Conservation (phyloP, 2,329 filamentous ascomycete species). For the Blumeria hordei region DNA sequence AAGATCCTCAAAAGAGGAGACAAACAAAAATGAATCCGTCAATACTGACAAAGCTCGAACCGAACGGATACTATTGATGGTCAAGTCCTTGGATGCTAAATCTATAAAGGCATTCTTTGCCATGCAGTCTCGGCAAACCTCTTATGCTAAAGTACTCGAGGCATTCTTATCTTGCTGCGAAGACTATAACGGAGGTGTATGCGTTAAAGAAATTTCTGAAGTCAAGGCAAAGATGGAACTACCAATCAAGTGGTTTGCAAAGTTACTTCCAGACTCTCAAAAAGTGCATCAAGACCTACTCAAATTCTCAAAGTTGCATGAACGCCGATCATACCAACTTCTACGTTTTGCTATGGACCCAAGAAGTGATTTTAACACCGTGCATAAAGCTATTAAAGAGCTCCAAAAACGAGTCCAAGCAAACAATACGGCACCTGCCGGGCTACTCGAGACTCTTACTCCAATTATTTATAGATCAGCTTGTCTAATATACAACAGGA, state of each 20-base stretch:
- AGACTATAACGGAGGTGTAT: constrained; percentile 67
- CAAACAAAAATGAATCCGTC: constrained; percentile 22
- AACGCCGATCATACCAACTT: constrained; percentile 73
- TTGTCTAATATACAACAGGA: constrained; percentile 77
- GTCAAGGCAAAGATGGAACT: constrained; percentile 45
- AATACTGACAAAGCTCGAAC: constrained; percentile 58
- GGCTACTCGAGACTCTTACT: constrained; percentile 53
- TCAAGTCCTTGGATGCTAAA: constrained; percentile 51
- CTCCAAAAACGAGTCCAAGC: constrained; percentile 58
- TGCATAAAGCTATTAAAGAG: constrained; percentile 76
- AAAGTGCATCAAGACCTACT: constrained; percentile 55
- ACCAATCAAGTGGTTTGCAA: constrained; percentile 48
- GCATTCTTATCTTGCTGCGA: constrained; percentile 71
- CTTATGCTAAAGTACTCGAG: constrained; percentile 47
- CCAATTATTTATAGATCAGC: constrained; percentile 67
- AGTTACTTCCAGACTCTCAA: constrained; percentile 50
- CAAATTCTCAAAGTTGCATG: constrained; percentile 77
- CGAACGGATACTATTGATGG: constrained; percentile 61
- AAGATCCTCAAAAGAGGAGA: constrained; percentile 20
- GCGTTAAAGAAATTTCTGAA: constrained; percentile 43
- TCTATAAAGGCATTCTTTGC: constrained; percentile 77
- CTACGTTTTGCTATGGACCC: constrained; percentile 66
- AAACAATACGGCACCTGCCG: constrained; percentile 29
- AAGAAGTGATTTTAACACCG: constrained; percentile 77
- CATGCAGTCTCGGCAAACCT: constrained; percentile 54